phyloP scores from a whole-genome alignment of 148 eudicot species.

The Fagopyrum homotropicum region DNA sequence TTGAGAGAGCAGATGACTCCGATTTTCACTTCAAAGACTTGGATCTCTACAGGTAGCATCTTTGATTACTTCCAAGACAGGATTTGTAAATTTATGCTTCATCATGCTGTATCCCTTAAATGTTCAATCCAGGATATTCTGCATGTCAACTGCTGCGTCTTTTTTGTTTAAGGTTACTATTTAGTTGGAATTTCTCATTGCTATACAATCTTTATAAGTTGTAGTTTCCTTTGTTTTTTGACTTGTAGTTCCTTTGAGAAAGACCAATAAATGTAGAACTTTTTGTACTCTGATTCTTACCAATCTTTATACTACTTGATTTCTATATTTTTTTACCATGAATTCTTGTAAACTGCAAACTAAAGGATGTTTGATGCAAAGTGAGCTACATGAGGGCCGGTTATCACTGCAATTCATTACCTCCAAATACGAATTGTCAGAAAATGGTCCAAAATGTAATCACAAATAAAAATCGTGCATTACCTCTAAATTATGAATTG shows the following conservation, averaged over 20 bases:
- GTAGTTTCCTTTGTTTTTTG: background rate
- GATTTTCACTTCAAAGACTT: background rate
- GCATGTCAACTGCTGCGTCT: background rate
- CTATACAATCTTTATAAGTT: background rate
- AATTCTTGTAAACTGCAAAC: no score
- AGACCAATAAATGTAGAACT: slow-evolving; percentile 2
- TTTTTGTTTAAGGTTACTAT: background rate
- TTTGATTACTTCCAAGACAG: background rate
- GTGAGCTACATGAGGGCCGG: no score
- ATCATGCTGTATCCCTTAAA: background rate
- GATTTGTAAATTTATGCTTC: slow-evolving; percentile 10
- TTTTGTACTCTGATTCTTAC: background rate
- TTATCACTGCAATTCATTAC: no score
- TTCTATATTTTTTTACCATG: no score
- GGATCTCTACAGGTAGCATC: slow-evolving; percentile 7
- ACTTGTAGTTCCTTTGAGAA: background rate
- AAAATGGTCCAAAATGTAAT: no score
- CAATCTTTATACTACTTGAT: no score
- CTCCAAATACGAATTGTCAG: no score
- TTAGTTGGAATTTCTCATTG: slow-evolving; percentile 4
- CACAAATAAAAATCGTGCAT: no score
- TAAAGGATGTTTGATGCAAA: no score
- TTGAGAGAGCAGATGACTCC: slow-evolving; percentile 4
- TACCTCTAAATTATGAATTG: no score
- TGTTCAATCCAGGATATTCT: slow-evolving; percentile 5